Percentiles rank a stretch among this genome's conserved stretches.
phyloP scores from a whole-genome alignment of 208 protist species.

The Pavlovales sp. region DNA sequence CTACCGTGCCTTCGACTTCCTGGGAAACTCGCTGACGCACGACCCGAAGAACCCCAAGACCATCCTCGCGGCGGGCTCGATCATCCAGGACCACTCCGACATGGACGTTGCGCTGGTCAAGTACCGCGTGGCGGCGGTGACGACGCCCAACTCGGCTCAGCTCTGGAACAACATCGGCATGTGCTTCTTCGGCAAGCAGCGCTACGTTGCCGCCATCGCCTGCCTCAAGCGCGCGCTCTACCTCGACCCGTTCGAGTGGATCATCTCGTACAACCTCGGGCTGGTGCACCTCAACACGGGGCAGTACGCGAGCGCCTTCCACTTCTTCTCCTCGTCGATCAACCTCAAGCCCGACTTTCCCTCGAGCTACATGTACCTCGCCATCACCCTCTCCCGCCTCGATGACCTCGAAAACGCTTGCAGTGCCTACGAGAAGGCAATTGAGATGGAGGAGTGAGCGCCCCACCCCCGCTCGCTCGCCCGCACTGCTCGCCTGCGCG shows the following conservation, averaged over 20 bases:
- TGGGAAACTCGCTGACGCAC: slow-evolving; percentile 79
- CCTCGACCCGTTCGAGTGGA: slow-evolving; percentile 89
- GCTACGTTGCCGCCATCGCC: slow-evolving; percentile 79
- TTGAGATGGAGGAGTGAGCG: slow-evolving; percentile 66
- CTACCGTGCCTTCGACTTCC: slow-evolving; percentile 78
- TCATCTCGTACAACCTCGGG: slow-evolving; percentile 69
- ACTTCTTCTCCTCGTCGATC: slow-evolving; percentile 81
- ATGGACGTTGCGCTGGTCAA: slow-evolving; percentile 89
- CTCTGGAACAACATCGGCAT: slow-evolving; percentile 97
- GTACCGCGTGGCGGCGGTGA: slow-evolving; percentile 80
- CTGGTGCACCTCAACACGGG: slow-evolving; percentile 41
- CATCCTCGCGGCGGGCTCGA: background rate
- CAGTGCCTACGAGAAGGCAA: slow-evolving; percentile 78
- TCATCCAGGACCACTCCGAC: slow-evolving; percentile 79
- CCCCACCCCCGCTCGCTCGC: too few species aligned
- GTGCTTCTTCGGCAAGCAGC: slow-evolving; percentile 89
- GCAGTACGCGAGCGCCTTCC: slow-evolving; percentile 84
- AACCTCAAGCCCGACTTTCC: slow-evolving; percentile 78
- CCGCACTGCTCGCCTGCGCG: too few species aligned
- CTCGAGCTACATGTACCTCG: slow-evolving; percentile 84
- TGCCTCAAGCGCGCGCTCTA: slow-evolving; percentile 87
- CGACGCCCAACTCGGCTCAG: slow-evolving; percentile 78
- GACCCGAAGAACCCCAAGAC: slow-evolving; percentile 70
- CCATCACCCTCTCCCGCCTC: slow-evolving; percentile 79
- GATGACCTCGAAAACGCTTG: slow-evolving; percentile 88